A percentile compares a stretch with the other conserved stretches of the same genome.
Conservation (phyloP, 176 grass and related monocot genomes). For the Musa troglodytarum region DNA sequence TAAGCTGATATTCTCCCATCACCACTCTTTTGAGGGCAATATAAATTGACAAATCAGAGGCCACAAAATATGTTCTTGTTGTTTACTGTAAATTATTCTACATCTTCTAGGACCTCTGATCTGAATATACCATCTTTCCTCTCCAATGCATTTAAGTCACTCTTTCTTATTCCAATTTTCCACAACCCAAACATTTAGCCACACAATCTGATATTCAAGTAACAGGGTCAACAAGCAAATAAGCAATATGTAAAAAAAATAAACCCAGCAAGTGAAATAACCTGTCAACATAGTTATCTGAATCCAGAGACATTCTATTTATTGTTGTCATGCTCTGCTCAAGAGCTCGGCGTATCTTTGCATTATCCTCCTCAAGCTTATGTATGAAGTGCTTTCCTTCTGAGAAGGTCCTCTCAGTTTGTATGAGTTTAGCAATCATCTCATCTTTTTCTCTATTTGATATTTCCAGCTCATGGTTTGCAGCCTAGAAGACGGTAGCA, state of each 20-base stretch:
- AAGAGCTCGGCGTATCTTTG: conserved; percentile 68
- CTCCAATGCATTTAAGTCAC: no score
- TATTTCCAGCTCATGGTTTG: conserved; percentile 61
- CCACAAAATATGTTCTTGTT: background rate
- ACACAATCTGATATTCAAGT: background rate
- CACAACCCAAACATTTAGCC: no score
- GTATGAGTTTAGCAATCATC: conserved; percentile 47
- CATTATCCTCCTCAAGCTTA: conserved; percentile 93
- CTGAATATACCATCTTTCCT: no score
- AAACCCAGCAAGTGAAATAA: conserved; percentile 11
- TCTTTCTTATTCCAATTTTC: no score
- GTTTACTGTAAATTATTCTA: no score
- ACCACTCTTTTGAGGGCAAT: background rate
- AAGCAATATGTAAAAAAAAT: background rate
- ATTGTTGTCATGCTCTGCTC: conserved; percentile 88
- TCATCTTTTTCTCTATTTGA: conserved; percentile 68
- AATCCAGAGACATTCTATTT: conserved; percentile 95
- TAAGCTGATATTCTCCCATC: background rate
- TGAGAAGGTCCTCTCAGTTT: conserved; percentile 61
- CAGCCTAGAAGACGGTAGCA: conserved; percentile 33
- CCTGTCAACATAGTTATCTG: conserved; percentile 96
- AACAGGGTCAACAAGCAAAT: background rate
- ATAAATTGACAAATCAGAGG: background rate
- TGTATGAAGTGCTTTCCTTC: conserved; percentile 77
- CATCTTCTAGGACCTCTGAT: no score